Percentiles rank a stretch among this genome's conserved stretches.
These are phyloP conservation scores for Elymus sibiricus DNA, from an alignment of 176 grass and related monocot genomes.

Conservation along the genomic window DNA sequence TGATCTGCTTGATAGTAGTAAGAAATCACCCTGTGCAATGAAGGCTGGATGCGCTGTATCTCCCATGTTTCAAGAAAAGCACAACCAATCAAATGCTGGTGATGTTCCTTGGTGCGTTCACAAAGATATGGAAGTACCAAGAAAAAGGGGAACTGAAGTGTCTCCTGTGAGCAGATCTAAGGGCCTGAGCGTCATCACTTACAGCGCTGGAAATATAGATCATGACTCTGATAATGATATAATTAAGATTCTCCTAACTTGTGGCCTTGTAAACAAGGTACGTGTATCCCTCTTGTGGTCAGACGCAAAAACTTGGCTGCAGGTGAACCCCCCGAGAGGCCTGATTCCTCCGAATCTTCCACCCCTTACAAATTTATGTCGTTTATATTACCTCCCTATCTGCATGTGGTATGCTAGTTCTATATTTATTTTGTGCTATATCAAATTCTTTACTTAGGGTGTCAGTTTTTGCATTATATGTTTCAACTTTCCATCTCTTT, in stretches of 20 bases:
- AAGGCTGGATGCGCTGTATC: not conserved
- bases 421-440: too few relatives aligned
- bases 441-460: too few relatives aligned
- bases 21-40: conserved; percentile 8
- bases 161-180: not conserved
- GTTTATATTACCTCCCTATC: too few relatives aligned
- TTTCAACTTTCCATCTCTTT: conserved; percentile 17
- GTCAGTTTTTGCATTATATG: not conserved
- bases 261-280: conserved; percentile 50
- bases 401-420: too few relatives aligned
- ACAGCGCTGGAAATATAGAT: conserved; percentile 18
- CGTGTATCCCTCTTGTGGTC: not conserved
- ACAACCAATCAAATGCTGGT: conserved; percentile 12
- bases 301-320: not conserved
- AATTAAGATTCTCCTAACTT: conserved; percentile 44
- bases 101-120: not conserved
- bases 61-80: conserved; percentile 17
- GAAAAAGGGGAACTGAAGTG: conserved; percentile 22
- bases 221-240: conserved; percentile 30
- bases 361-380: too few relatives aligned
- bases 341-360: not conserved
- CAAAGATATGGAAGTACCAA: conserved; percentile 26
- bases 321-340: not conserved
- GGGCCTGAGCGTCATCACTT: conserved; percentile 5
- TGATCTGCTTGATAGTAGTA: conserved; percentile 8